Evolutionary conservation across 805 yeast genomes (phyloP), one percentile per base, ranked within the genome.

Genomic region (Metschnikowia shivogae): DNA sequence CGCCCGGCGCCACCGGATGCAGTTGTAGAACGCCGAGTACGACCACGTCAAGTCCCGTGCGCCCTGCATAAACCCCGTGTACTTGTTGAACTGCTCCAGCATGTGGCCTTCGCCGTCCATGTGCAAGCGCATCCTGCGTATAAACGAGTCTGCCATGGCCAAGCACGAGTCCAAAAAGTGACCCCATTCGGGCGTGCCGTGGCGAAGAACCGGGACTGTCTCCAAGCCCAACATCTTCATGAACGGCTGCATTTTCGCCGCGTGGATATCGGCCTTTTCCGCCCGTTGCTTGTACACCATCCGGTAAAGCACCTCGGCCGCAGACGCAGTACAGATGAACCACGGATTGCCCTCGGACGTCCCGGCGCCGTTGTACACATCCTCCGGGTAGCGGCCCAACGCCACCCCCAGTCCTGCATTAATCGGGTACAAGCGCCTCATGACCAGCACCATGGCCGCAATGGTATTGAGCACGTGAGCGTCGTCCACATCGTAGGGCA

Each of bases 381-480:
- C 98, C 59, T 90, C 98, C 0, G 97, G 96, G 59, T 90, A 90
- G 59, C 98, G 74, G 3, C 98, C 98, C 43, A 90, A 64, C 0
- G 85, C 96, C 41, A 83, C 82, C 3, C 85, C 86, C 13, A 50
- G 64, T 33, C 68, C 57, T 2, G 71, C 69, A 64, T 92, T 92
- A 33, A 92, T 76, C 5, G 96, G 95, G 59, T 85, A 90, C 44
- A 93, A 67, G 33, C 69, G 62, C 51, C 77, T 78, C 93, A 89
- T 87, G 52, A 82, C 84, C 32, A 74, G 64, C 5, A 83, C 74
- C 60, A 90, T 63, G 7, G 77, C 75, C 43, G 74, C 69, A 45
- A 90, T 67, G 0, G 95, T 82, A 59, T 81, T 83, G 43, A 84
- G 63, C 6, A 86, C 70, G 4, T 73, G 67, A 2, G 76, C 65